Percentiles rank a stretch among this genome's conserved stretches.
Conservation (phyloP, 148 eudicot genomes). For the Amaranthus cruentus region DNA sequence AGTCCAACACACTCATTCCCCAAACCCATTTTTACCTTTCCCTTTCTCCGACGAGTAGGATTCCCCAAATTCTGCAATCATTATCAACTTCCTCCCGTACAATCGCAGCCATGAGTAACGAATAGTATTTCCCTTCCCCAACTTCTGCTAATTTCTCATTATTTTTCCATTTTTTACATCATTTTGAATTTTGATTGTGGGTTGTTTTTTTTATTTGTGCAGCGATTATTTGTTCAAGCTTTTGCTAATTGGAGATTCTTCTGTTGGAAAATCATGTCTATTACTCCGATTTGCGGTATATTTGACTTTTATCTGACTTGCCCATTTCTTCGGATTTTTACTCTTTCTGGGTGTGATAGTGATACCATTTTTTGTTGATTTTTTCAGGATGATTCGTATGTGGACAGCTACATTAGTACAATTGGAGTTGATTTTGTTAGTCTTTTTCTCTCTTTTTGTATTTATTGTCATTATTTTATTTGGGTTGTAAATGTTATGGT, state of each 20-base stretch:
- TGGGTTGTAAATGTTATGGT: background rate
- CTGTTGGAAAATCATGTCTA: conserved; percentile 81
- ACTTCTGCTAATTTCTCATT: background rate
- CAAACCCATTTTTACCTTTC: background rate
- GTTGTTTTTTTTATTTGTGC: background rate
- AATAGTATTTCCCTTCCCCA: conserved; percentile 10
- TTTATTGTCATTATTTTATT: background rate
- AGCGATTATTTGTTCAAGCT: conserved; percentile 83
- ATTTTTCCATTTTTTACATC: background rate
- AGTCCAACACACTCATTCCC: background rate
- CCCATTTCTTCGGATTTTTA: background rate
- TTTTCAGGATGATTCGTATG: conserved; percentile 73
- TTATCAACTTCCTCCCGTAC: background rate
- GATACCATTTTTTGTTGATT: conserved; percentile 3
- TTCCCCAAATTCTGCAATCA: background rate
- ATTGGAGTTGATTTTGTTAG: conserved; percentile 92
- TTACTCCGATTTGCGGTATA: conserved; percentile 80
- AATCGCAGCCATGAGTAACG: conserved; percentile 20
- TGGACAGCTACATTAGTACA: conserved; percentile 88
- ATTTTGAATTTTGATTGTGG: conserved; percentile 4
- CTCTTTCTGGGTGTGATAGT: too few relatives aligned
- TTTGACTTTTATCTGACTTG: conserved; percentile 9
- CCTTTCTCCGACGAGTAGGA: background rate
- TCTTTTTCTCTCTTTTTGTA: background rate
- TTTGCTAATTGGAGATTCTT: conserved; percentile 70